Conservation (phyloP, 2,329 filamentous ascomycete species). For the Ascochyta rabiei region DNA sequence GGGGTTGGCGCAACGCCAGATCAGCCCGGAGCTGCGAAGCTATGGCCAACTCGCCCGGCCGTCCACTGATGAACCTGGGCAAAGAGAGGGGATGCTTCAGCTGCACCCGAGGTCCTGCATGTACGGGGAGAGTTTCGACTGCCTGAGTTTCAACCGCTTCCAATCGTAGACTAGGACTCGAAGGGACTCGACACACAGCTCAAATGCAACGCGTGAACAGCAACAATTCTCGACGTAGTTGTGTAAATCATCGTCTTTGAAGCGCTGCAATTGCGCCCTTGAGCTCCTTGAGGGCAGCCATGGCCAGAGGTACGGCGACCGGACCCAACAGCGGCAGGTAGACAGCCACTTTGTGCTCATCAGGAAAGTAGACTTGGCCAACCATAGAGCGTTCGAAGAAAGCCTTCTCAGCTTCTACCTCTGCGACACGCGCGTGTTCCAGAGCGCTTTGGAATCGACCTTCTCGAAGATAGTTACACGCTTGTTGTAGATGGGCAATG, state of each 20-base stretch:
- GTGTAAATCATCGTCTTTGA: background rate
- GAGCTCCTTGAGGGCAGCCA: constrained; percentile 79
- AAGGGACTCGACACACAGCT: background rate
- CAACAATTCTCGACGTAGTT: background rate
- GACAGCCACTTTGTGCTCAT: constrained; percentile 97
- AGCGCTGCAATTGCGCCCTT: constrained; percentile 18
- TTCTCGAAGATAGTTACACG: constrained; percentile 72
- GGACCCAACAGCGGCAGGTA: constrained; percentile 92
- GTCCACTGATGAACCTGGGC: background rate
- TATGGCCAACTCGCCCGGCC: constrained; percentile 2
- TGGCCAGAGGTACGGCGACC: constrained; percentile 84
- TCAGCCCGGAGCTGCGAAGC: background rate
- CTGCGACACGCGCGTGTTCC: constrained; percentile 80
- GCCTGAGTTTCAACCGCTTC: background rate
- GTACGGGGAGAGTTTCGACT: background rate
- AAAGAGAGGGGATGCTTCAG: constrained; percentile 1
- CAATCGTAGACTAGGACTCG: background rate
- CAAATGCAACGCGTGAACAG: background rate
- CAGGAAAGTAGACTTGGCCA: constrained; percentile 96
- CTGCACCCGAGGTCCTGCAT: constrained; percentile 7
- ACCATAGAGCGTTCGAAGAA: constrained; percentile 99
- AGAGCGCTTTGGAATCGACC: constrained; percentile 71
- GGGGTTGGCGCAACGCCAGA: background rate
- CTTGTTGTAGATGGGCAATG: constrained; percentile 75
- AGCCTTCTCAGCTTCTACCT: constrained; percentile 86